Evolutionary conservation across 495 filamentous ascomycete species (phyloP).

Genomic region (Aspergillus egyptiacus): DNA sequence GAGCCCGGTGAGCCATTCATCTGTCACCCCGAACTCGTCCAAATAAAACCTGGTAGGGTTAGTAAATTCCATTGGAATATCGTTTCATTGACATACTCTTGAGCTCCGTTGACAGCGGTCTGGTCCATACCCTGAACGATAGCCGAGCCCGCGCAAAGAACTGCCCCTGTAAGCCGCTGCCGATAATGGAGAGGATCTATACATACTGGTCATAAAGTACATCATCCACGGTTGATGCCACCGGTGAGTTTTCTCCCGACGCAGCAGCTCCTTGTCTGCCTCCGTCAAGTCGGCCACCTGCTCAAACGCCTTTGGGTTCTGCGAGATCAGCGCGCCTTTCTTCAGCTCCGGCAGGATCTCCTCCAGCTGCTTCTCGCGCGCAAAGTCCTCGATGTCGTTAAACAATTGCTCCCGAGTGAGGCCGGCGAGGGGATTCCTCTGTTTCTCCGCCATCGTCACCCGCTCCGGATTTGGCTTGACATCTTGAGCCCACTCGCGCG

Average conservation of each 20-base stretch:
- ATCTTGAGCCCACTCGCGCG: conserved; percentile 15
- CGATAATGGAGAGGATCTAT: neutral
- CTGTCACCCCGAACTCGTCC: conserved; percentile 14
- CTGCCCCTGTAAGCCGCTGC: conserved; percentile 1
- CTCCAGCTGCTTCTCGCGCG: conserved; percentile 46
- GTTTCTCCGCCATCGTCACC: conserved; percentile 3
- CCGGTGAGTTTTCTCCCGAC: conserved; percentile 44
- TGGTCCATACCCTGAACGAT: conserved; percentile 65
- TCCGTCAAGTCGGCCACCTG: conserved; percentile 35
- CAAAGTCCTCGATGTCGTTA: conserved; percentile 55
- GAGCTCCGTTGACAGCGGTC: conserved; percentile 71
- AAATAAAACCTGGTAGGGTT: conserved; percentile 15
- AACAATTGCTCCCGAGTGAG: conserved; percentile 49
- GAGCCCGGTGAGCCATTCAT: conserved; percentile 42
- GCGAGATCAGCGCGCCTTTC: conserved; percentile 60
- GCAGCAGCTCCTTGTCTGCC: conserved; percentile 47
- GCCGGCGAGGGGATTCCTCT: conserved; percentile 48
- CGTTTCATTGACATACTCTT: conserved; percentile 43
- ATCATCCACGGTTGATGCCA: conserved; percentile 52
- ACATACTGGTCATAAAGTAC: conserved; percentile 49
- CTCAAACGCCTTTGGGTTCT: conserved; percentile 42
- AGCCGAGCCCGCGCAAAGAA: conserved; percentile 42
- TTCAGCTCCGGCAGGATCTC: conserved; percentile 54
- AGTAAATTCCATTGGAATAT: neutral
- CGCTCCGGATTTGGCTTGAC: neutral